Percentiles rank a stretch among this genome's conserved stretches.
Evolutionary conservation across 768 basidiomycete species (phyloP).

Genomic region (Tylopilus vinaceipallidus): DNA sequence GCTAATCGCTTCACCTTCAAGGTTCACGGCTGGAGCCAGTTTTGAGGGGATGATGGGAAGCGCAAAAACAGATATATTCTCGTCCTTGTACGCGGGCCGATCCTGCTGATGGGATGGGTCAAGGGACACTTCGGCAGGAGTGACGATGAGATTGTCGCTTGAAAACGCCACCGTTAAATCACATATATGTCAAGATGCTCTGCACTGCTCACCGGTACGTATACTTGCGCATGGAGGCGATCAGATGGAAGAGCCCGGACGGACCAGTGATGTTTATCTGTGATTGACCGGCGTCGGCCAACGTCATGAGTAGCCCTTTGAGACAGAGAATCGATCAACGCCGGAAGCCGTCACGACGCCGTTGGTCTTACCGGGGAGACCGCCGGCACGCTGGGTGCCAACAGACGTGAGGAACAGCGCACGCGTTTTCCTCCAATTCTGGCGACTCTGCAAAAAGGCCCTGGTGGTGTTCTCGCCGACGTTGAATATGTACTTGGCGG

Average conservation of each 20-base stretch:
- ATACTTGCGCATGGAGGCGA: constrained; percentile 71
- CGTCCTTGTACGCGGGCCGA: constrained; percentile 55
- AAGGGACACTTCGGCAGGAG: constrained; percentile 43
- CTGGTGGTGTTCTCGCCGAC: constrained; percentile 79
- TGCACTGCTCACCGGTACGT: constrained; percentile 51
- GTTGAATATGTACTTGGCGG: constrained; percentile 86
- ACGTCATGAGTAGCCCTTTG: constrained; percentile 73
- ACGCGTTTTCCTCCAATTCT: constrained; percentile 63
- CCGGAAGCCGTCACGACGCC: background rate
- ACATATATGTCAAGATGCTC: no score
- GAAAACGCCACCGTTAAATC: no score
- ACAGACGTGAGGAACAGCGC: constrained; percentile 73
- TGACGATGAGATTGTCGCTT: constrained; percentile 53
- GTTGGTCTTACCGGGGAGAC: constrained; percentile 63
- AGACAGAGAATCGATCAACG: background rate
- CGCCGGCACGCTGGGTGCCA: constrained; percentile 59
- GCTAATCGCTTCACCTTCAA: background rate
- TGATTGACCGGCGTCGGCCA: constrained; percentile 67
- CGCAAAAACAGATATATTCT: constrained; percentile 62
- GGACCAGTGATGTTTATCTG: constrained; percentile 70
- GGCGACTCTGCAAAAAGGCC: constrained; percentile 63
- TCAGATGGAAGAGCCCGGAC: constrained; percentile 61
- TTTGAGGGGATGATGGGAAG: constrained; percentile 45
- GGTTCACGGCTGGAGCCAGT: background rate
- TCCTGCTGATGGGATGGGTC: constrained; percentile 24